Base-by-base conservation (phyloP, 225 moss, liverwort and hornwort genomes). In the Thuidium tamariscinum region DNA sequence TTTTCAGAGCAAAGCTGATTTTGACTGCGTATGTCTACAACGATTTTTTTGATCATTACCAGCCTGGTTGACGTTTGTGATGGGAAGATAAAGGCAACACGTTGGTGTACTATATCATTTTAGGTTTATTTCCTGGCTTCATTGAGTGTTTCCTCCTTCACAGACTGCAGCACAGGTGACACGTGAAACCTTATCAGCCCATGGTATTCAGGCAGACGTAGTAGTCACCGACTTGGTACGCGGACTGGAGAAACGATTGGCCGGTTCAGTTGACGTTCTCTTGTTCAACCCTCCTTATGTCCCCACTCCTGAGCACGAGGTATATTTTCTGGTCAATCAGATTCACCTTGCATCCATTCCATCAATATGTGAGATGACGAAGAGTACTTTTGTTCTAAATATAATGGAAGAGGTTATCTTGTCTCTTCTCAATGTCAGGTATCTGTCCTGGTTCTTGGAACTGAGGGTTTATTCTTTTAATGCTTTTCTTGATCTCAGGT, bases 221-320 rank as follows among this genome's bases (percentile, higher is more conserved):
- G 89, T 99, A 48, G 97, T 97, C 59, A 97, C 99, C 74, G 93
- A 99, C 89, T 89, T 99, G 91, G 97, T 97, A 44, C 90, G 89
- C 75, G 99, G 99, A 74, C 91, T 99, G 82, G 99, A 99, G 88
- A 96, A 97, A 89, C 95, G 97, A 78, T 90, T 99, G 83, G 94
- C 95, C 66, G 99, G 97, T 75, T 89, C 95, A 64, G 95, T 99
- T 42, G 99, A 99, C 82, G 94, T 99, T 73, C 92, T 99, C 73
- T 90, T 99, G 80, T 99, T 97, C 91, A 99, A 99, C 80, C 99
- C 99, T 81, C 99, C 99, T 63, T 99, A 97, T 86, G 99, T 99
- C 68, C 99, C 99, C 63, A 99, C 97, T 66, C 90, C 99, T 69
- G 97, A 95, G 79, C 85, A 99, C 54, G 97, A 99, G 92, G 93